Percentiles rank a stretch among this genome's conserved stretches.
phyloP scores from a whole-genome alignment of 495 filamentous ascomycete genomes.

The Daldinia concentrica region DNA sequence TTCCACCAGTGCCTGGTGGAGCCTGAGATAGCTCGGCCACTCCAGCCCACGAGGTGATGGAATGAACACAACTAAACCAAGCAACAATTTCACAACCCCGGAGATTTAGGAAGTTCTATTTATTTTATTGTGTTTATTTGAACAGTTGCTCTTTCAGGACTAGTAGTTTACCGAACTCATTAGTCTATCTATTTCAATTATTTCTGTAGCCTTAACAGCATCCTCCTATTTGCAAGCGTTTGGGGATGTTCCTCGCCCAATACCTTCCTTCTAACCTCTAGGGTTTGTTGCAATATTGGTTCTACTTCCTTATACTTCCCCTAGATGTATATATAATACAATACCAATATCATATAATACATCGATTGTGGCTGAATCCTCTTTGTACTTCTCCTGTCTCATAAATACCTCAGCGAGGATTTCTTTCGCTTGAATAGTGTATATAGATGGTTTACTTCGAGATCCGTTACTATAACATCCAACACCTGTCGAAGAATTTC shows the following conservation, averaged over 20 bases:
- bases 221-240: not conserved
- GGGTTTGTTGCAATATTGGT: slow-evolving; percentile 24
- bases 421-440: slow-evolving; percentile 3
- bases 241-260: not conserved
- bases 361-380: too few relatives aligned
- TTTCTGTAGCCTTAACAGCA: not conserved
- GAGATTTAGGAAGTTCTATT: too few relatives aligned
- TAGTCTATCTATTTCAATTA: not conserved
- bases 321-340: too few relatives aligned
- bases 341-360: too few relatives aligned
- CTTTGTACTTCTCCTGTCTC: slow-evolving; percentile 2
- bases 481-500: slow-evolving; percentile 25
- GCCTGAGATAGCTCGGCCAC: too few relatives aligned
- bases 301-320: slow-evolving; percentile 35
- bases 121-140: too few relatives aligned
- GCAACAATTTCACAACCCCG: too few relatives aligned
- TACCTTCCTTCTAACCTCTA: slow-evolving; percentile 17
- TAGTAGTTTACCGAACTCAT: too few relatives aligned
- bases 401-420: not conserved
- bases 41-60: too few relatives aligned
- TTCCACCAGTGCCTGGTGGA: too few relatives aligned
- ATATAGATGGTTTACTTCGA: slow-evolving; percentile 17
- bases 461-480: not conserved
- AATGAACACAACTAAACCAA: too few relatives aligned
- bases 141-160: too few relatives aligned